phyloP scores from a whole-genome alignment of 2,329 filamentous ascomycete genomes.

The Metarhizium anisopliae region DNA sequence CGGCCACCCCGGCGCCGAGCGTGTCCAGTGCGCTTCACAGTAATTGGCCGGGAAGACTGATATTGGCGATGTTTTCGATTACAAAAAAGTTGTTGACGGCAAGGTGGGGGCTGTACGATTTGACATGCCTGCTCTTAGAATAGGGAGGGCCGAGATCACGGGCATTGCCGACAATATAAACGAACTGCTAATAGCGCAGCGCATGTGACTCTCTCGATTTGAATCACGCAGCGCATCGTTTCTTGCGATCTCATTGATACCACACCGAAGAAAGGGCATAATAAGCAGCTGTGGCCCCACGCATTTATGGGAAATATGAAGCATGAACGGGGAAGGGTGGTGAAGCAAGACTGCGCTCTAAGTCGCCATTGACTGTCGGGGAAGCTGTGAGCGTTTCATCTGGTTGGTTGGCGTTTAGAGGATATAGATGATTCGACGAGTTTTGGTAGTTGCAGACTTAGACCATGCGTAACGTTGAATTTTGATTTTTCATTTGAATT shows the following conservation, averaged over 20 bases:
- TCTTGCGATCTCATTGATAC: conserved; percentile 13
- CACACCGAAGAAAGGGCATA: conserved; percentile 2
- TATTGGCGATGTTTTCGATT: neutral
- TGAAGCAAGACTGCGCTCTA: conserved; percentile 6
- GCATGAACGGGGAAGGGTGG: conserved; percentile 4
- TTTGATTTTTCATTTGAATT: neutral
- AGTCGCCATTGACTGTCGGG: conserved; percentile 5
- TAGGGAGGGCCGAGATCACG: conserved; percentile 1
- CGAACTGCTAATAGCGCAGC: conserved; percentile 3
- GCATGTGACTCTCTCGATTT: conserved; percentile 8
- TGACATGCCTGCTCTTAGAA: neutral
- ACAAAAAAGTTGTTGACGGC: neutral
- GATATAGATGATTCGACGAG: conserved; percentile 31
- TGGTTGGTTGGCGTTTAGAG: conserved; percentile 28
- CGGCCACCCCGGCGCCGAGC: conserved; percentile 66
- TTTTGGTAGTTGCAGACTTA: conserved; percentile 15
- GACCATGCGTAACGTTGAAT: conserved; percentile 10
- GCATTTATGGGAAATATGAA: conserved; percentile 6
- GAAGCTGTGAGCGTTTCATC: conserved; percentile 21
- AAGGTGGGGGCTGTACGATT: neutral
- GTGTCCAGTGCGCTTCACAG: conserved; percentile 82
- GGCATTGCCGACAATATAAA: conserved; percentile 12
- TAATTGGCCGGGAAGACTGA: conserved; percentile 37
- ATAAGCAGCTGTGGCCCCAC: neutral
- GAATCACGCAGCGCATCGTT: conserved; percentile 6